Evolutionary conservation across 257 asterid genomes (phyloP), one percentile per base, ranked within the genome.

Genomic region (Verbena officinalis): DNA sequence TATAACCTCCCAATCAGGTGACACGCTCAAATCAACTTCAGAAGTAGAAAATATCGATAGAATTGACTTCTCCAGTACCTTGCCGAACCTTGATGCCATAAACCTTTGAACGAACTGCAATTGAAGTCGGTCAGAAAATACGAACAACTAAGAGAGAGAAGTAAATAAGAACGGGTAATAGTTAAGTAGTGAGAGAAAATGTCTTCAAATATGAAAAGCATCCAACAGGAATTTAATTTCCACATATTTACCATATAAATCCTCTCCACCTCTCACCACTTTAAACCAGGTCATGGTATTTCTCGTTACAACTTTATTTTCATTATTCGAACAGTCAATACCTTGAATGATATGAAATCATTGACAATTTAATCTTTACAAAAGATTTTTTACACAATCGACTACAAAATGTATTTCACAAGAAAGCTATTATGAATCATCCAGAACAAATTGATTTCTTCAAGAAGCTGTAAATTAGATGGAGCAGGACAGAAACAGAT

Each of bases 91-190:
- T 53, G 94, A 81, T 64, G 96, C 83, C 91, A 90, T 82, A 70
- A 83, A 82, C 82, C 96, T 89, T 81, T 86, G 39, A 62, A 89
- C 78, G 73, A 84, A 84, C 98, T 90, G 83, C 59, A 67, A 78
- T 46, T 68, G 79, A 77, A 78, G 62, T 72, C 68, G 72, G 80
- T 81, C 64, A 81, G 68, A 63, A 31, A 23, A 63, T 15, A 55
- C 59, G 50, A 43, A 55, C 20, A 57, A 27, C 23, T 24, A 62
- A 22, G 50, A 34, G 49, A 15, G 23, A 16, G 1, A 4, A 39
- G 14, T 58, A 55, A 7, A 48, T 53, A 59, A 54, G 62, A 42
- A 19, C 33, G 52, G 60, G 50, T 23, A 63, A 46, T 53, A 23
- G 60, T 49, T 59, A 73, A 44, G 48, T 30, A 40, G 36, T 38